phyloP scores from a whole-genome alignment of 2,329 filamentous ascomycete genomes.

The Gaeumannomyces sp. region DNA sequence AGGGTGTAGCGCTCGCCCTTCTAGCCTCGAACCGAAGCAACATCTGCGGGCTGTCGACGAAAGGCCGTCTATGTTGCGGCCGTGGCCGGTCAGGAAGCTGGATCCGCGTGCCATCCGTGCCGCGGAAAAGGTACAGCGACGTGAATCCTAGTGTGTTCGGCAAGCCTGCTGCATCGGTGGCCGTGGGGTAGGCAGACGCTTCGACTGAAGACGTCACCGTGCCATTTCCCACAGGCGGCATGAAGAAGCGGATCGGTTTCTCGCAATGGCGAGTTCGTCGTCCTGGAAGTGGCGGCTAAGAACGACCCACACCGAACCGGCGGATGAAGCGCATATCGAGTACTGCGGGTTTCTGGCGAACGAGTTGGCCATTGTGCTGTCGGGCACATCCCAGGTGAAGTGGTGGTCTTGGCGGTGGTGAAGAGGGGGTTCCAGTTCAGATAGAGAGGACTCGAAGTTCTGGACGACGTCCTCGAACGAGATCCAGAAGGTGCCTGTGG shows the following conservation, averaged over 20 bases:
- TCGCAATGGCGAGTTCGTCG: slow-evolving; percentile 52
- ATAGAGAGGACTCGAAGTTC: slow-evolving; percentile 92
- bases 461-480: slow-evolving; percentile 79
- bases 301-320: slow-evolving; percentile 72
- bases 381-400: slow-evolving; percentile 68
- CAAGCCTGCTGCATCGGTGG: slow-evolving; percentile 18
- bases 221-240: neutral
- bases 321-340: slow-evolving; percentile 52
- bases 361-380: slow-evolving; percentile 42
- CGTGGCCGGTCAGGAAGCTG: slow-evolving; percentile 56
- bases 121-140: slow-evolving; percentile 73
- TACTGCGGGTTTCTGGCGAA: slow-evolving; percentile 66
- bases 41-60: slow-evolving; percentile 89
- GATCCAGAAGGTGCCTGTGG: slow-evolving; percentile 89
- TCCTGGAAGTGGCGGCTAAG: slow-evolving; percentile 81
- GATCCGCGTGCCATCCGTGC: slow-evolving; percentile 56
- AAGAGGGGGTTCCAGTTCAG: slow-evolving; percentile 98
- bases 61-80: slow-evolving; percentile 69
- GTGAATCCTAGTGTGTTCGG: slow-evolving; percentile 69
- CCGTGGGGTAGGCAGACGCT: neutral
- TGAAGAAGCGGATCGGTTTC: slow-evolving; percentile 25
- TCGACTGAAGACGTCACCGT: slow-evolving; percentile 10
- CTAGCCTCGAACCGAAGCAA: slow-evolving; percentile 65
- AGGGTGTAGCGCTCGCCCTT: slow-evolving; percentile 43
- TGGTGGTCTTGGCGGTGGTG: slow-evolving; percentile 79